Percentiles rank a stretch among this genome's conserved stretches.
phyloP scores from a whole-genome alignment of 169 alveolate genomes.

The Plasmodium coatneyi region DNA sequence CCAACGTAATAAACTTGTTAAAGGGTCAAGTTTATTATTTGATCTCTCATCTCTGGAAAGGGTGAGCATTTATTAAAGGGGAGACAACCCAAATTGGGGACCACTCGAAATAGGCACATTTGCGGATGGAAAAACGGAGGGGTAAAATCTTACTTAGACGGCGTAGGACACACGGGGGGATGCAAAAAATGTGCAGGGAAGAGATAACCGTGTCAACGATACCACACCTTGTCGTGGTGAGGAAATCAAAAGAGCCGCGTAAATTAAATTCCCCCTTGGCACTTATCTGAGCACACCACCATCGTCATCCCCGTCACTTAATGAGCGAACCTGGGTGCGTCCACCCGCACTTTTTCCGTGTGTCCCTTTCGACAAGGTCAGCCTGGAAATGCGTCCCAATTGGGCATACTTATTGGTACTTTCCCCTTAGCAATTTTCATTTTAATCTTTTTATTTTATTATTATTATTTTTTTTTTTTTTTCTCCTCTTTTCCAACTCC shows the following conservation, averaged over 20 bases:
- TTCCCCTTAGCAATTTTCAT: background rate
- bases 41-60: background rate
- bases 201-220: background rate
- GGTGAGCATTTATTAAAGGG: background rate
- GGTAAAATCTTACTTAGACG: background rate
- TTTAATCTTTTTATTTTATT: too few species aligned
- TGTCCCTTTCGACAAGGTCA: background rate
- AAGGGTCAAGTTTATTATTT: background rate
- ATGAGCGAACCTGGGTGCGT: background rate
- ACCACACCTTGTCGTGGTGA: background rate
- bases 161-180: background rate
- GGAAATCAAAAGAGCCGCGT: background rate
- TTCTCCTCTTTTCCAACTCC: background rate
- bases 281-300: background rate
- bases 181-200: background rate
- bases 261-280: background rate
- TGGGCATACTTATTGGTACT: background rate
- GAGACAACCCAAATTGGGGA: background rate
- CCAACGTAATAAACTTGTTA: background rate
- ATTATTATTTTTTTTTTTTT: too few species aligned
- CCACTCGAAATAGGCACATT: background rate
- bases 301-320: background rate
- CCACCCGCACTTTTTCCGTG: background rate
- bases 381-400: background rate
- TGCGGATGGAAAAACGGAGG: background rate